phyloP scores from a whole-genome alignment of 768 basidiomycete species.

The Guyanaporus albipodus region DNA sequence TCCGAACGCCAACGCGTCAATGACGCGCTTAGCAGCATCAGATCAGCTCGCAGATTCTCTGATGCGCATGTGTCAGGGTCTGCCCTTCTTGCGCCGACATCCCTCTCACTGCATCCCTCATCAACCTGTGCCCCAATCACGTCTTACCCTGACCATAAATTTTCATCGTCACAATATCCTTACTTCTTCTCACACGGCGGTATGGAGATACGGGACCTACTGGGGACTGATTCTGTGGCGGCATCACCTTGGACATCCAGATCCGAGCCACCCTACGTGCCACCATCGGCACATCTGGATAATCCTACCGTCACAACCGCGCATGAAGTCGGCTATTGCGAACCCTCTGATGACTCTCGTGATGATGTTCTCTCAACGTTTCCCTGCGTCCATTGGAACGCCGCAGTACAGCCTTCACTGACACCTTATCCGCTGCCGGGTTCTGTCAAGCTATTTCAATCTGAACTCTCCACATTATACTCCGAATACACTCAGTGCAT shows the following conservation, averaged over 20 bases:
- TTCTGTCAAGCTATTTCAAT: constrained; percentile 32
- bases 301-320: background rate
- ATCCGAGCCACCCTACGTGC: constrained; percentile 12
- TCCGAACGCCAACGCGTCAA: constrained; percentile 29
- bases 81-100: constrained; percentile 4
- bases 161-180: constrained; percentile 5
- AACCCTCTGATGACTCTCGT: constrained; percentile 14
- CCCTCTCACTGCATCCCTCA: constrained; percentile 2
- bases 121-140: constrained; percentile 7
- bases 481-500: constrained; percentile 46
- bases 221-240: constrained; percentile 1
- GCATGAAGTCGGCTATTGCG: constrained; percentile 1
- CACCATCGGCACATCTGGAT: constrained; percentile 9
- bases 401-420: constrained; percentile 16
- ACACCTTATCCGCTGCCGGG: constrained; percentile 2
- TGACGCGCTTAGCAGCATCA: constrained; percentile 19
- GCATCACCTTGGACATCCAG: constrained; percentile 10
- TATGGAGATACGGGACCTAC: constrained; percentile 11
- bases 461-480: constrained; percentile 45
- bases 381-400: constrained; percentile 26
- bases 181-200: constrained; percentile 11
- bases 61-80: constrained; percentile 20
- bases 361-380: constrained; percentile 12
- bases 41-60: constrained; percentile 4
- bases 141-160: background rate